Conservation (phyloP, 306 rosid genomes). For the Carpinus viminea region DNA sequence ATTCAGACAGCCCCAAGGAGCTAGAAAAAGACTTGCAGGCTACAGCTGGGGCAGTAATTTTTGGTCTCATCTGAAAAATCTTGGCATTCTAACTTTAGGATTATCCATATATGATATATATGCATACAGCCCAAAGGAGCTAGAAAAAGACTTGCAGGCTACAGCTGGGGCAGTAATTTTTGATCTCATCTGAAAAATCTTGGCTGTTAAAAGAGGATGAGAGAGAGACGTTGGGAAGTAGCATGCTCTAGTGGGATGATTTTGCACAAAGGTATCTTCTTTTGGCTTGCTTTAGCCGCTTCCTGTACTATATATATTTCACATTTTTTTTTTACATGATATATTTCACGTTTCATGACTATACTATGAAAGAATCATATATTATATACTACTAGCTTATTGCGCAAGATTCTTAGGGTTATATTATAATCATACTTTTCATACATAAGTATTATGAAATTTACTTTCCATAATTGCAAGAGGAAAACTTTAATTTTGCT, state of each 20-base stretch:
- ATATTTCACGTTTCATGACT: too few relatives aligned
- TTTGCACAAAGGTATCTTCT: conserved; percentile 3
- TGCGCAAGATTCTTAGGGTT: too few relatives aligned
- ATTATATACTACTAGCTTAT: too few relatives aligned
- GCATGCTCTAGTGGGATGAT: not conserved
- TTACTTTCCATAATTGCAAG: too few relatives aligned
- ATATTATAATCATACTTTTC: too few relatives aligned
- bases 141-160: conserved; percentile 15
- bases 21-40: conserved; percentile 14
- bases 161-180: conserved; percentile 11
- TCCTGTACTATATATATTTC: not conserved
- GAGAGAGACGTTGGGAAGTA: conserved; percentile 1
- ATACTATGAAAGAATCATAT: not conserved
- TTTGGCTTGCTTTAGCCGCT: conserved; percentile 16
- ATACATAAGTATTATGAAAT: too few relatives aligned
- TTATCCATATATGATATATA: not conserved
- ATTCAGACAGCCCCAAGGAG: not conserved
- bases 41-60: conserved; percentile 14
- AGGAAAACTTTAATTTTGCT: too few relatives aligned
- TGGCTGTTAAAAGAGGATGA: not conserved
- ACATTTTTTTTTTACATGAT: too few relatives aligned
- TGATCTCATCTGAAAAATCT: not conserved
- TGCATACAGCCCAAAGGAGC: not conserved
- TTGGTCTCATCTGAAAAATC: not conserved
- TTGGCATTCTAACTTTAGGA: too few relatives aligned